phyloP scores from a whole-genome alignment of 257 asterid genomes.

The Catharanthus roseus region DNA sequence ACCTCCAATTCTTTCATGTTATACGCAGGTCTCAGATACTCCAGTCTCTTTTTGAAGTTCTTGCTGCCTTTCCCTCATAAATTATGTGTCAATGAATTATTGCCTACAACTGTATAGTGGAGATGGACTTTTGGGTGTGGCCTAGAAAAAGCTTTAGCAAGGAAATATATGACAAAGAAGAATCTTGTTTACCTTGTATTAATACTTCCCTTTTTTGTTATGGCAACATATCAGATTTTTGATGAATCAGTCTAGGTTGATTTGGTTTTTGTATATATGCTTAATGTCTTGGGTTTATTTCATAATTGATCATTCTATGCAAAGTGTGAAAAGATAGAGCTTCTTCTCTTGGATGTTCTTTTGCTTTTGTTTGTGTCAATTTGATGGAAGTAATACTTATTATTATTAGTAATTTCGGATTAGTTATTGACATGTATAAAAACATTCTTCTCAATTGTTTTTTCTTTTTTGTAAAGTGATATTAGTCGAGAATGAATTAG shows the following conservation, averaged over 20 bases:
- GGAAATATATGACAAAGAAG: neutral
- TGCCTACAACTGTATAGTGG: conserved; percentile 27
- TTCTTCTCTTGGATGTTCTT: too few species aligned
- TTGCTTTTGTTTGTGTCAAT: too few species aligned
- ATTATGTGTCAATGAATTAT: neutral
- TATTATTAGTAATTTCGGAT: too few species aligned
- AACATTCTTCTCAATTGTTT: too few species aligned
- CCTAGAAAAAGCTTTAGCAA: neutral
- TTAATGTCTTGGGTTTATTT: neutral
- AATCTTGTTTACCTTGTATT: neutral
- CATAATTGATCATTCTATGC: neutral
- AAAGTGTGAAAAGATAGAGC: neutral
- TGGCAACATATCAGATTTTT: neutral
- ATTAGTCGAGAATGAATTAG: too few species aligned
- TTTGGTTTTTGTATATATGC: neutral
- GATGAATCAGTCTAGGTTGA: neutral
- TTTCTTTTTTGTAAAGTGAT: too few species aligned
- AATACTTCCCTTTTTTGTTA: neutral
- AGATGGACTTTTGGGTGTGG: neutral
- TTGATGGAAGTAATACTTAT: too few species aligned
- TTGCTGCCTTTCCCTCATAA: neutral
- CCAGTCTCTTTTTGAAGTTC: conserved; percentile 4
- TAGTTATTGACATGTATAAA: too few species aligned
- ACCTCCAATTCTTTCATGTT: neutral
- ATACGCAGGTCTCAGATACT: neutral